These are phyloP conservation scores for Dryadomyces quercivorus DNA, from an alignment of 2,329 filamentous ascomycete genomes.

Conservation along the genomic window DNA sequence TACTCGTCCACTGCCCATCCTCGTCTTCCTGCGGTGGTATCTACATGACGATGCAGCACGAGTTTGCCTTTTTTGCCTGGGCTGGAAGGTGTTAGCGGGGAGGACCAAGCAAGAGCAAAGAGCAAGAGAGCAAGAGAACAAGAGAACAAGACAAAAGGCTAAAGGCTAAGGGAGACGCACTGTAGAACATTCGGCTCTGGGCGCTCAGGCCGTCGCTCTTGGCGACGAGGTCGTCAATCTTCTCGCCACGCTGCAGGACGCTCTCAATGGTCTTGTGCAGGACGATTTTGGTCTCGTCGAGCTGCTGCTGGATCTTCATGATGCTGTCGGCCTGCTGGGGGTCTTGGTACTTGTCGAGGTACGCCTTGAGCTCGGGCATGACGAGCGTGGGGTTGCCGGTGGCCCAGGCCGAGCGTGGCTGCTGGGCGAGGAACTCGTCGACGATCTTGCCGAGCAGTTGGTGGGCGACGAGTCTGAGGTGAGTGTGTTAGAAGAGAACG, in stretches of 20 bases:
- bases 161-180: slow-evolving; percentile 19
- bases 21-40: too few relatives aligned
- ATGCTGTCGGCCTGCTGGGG: slow-evolving; percentile 81
- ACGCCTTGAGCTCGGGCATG: slow-evolving; percentile 66
- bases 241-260: slow-evolving; percentile 80
- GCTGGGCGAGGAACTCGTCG: slow-evolving; percentile 72
- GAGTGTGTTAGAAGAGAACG: too few relatives aligned
- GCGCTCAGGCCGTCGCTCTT: slow-evolving; percentile 86
- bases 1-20: background rate
- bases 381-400: slow-evolving; percentile 21
- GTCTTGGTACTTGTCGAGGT: slow-evolving; percentile 66
- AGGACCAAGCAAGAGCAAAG: too few relatives aligned
- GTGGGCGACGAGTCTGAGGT: slow-evolving; percentile 55
- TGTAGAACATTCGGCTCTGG: slow-evolving; percentile 98
- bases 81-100: slow-evolving; percentile 20
- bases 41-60: slow-evolving; percentile 61
- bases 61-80: slow-evolving; percentile 71
- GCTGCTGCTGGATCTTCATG: slow-evolving; percentile 88
- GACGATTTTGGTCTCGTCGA: slow-evolving; percentile 95
- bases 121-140: background rate
- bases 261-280: slow-evolving; percentile 94
- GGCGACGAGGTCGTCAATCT: slow-evolving; percentile 84
- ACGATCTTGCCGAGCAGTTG: slow-evolving; percentile 76
- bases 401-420: slow-evolving; percentile 52
- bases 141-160: background rate